Evolutionary conservation across 2,329 filamentous ascomycete genomes (phyloP).

Genomic region (Monilinia vaccinii-corymbosi): DNA sequence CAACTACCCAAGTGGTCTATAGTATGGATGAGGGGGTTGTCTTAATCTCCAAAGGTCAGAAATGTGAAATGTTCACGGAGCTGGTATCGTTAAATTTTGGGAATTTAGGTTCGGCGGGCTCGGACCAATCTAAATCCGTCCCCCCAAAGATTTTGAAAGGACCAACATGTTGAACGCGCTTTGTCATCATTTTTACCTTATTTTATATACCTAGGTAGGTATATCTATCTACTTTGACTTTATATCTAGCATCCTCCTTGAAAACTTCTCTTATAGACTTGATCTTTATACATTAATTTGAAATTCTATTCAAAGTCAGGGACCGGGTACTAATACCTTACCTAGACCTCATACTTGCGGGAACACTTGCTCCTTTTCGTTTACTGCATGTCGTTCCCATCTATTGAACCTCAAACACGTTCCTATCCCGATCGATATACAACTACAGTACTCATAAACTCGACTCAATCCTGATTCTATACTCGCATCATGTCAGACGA

Average conservation of each 20-base stretch:
- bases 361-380: background rate
- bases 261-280: no score
- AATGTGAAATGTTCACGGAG: conserved; percentile 6
- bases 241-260: no score
- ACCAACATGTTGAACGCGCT: background rate
- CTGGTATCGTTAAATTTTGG: conserved; percentile 12
- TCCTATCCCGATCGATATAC: background rate
- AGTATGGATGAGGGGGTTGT: background rate
- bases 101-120: conserved; percentile 6
- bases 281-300: no score
- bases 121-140: conserved; percentile 9
- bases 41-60: conserved; percentile 8
- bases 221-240: no score
- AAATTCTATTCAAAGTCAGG: no score
- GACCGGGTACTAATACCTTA: no score
- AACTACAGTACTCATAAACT: background rate
- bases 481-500: conserved; percentile 46
- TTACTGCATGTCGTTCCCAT: background rate
- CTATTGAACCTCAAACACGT: background rate
- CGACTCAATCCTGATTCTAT: background rate
- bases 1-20: conserved; percentile 1
- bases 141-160: background rate
- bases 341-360: background rate
- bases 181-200: no score
- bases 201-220: no score